Evolutionary conservation across 257 asterid species (phyloP), one percentile per base, ranked within the genome.

Genomic region (Ajuga chamaepitys): DNA sequence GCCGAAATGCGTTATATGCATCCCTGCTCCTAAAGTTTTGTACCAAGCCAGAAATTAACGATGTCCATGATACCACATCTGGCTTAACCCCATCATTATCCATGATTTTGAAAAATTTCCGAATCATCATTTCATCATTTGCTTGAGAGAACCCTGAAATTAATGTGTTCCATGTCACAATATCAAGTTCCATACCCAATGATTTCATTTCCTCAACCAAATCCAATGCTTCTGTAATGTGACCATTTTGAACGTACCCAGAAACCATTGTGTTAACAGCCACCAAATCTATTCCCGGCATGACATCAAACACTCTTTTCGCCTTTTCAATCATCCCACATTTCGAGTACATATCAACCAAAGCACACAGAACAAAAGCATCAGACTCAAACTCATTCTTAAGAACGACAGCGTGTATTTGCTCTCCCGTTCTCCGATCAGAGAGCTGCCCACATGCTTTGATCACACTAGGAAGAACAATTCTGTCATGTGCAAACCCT

Each of bases 51-150:
- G 97, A 82, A 46, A 88, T 76, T 5, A 88, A 71, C 14, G 93
- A 82, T 30, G 96, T 84, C 92, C 91, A 88, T 3, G 95, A 78
- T 14, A 88, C 74, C 9, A 84, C 82, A 77, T 88, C 93, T 26
- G 88, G 93, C 70, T 80, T 71, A 30, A 81, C 25, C n/a, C 89
- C 81, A 38, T 74, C 22, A 4, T 32, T 50, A 0, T 54, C 67
- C 95, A 89, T 84, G 46, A 42, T 18, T 12, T 52, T 42, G 55
- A 89, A 68, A 37, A 83, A 63, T 66, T 69, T 48, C 35, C 41
- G 9, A 55, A 81, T 87, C 82, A 70, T 76, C 58, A 9, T 2
- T 45, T 44, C 68, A 58, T 89, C 79, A 50, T 82, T 79, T 11
- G 78, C 82, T 68, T 70, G 91, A 1, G 95, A 77, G 81, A 85